Evolutionary conservation across 1,284 basidiomycete species (phyloP), one percentile per base, ranked within the genome.

Genomic region (Ceratobasidium sp.): DNA sequence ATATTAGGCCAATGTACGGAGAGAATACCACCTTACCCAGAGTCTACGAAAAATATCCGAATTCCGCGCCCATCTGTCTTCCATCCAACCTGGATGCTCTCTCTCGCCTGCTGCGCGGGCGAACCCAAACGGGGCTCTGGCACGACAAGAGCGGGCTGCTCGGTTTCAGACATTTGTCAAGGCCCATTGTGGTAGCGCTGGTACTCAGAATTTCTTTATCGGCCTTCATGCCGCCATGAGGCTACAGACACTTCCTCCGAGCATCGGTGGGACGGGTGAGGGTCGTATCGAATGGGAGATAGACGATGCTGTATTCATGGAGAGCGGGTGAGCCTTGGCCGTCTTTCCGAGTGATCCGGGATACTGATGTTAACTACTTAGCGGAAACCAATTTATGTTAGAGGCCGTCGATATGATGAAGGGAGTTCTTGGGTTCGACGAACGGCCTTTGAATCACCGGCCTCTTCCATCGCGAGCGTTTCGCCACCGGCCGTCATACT

Each of bases 401-500:
- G 76, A 77, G 12, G 77, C 76, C 5, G 52, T 78, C 30, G 71
- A 73, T 26, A 69, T 73, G 57, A 72, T 76, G 52, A 76, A 76
- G 39, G 76, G 76, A n/a, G 75, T 53, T 50, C 46, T 73, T 46
- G 62, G 72, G 39, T 69, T 65, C 48, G 64, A 73, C 39, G 53
- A 65, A 21, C 52, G 62, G 18, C 41, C 62, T 21, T 60, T 73
- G 55, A 59, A 69, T 61, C 36, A 60, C 58, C 58, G 65, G 57
- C 69, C 53, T 16, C 59, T 72, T 39, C 61, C 69, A 59, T 50
- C 57, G 58, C 52, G 73, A 62, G 26, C 69, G 32, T 57, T 62
- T 74, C 70, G 45, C 64, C 52, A 61, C 30, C 58, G 55, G 41
- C 55, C 50, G 5, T 69, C 65, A n/a, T 52, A 39, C 14, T 69